Percentiles rank a stretch among this genome's conserved stretches.
Conservation (phyloP, 306 rosid species). For the Lathyrus tuberosus region DNA sequence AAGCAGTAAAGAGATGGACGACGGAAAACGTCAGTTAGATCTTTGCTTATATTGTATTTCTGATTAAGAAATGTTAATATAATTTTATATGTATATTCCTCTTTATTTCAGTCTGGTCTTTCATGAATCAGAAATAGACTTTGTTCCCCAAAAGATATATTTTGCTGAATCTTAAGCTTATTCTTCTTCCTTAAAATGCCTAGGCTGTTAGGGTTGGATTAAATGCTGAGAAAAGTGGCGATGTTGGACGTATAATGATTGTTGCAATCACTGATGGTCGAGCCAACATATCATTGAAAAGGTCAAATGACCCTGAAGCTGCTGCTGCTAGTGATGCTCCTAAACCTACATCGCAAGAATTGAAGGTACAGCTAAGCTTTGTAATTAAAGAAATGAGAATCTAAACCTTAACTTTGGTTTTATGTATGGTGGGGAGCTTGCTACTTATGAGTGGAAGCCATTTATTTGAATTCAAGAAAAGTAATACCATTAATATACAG, state of each 20-base stretch:
- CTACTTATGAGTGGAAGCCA: neutral
- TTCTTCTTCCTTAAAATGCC: constrained; percentile 34
- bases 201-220: constrained; percentile 96
- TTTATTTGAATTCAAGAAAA: neutral
- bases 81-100: constrained; percentile 15
- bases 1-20: constrained; percentile 26
- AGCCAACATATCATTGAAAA: constrained; percentile 92
- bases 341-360: constrained; percentile 78
- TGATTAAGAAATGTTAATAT: constrained; percentile 10
- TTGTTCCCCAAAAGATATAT: constrained; percentile 16
- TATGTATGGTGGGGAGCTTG: neutral
- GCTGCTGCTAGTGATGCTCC: constrained; percentile 66
- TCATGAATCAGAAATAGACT: constrained; percentile 28
- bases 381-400: constrained; percentile 30
- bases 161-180: constrained; percentile 37
- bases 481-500: neutral
- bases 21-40: constrained; percentile 19
- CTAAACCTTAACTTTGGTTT: neutral
- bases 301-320: constrained; percentile 88
- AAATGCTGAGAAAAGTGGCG: constrained; percentile 99
- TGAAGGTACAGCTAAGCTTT: constrained; percentile 64
- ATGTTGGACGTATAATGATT: constrained; percentile 93
- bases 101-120: constrained; percentile 17
- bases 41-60: constrained; percentile 15
- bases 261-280: constrained; percentile 96